phyloP scores from a whole-genome alignment of 1,284 basidiomycete species.

The Rhodotorula mucilaginosa region DNA sequence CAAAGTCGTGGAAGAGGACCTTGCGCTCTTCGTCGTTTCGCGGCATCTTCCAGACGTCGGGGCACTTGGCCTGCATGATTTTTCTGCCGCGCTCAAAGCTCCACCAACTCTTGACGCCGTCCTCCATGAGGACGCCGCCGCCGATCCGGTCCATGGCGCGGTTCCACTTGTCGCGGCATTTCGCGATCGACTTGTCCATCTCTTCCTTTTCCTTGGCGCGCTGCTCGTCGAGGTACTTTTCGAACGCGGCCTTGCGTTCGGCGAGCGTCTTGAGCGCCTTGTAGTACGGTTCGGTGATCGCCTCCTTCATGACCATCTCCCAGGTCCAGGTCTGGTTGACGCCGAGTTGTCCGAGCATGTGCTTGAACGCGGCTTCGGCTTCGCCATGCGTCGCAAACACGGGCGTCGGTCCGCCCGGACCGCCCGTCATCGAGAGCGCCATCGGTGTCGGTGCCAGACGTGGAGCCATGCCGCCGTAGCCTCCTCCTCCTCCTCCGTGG shows the following conservation, averaged over 20 bases:
- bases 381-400: conserved; percentile 81
- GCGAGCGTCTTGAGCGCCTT: conserved; percentile 89
- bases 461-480: background rate
- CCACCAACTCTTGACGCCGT: conserved; percentile 47
- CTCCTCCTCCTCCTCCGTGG: background rate
- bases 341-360: conserved; percentile 79
- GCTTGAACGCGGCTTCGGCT: conserved; percentile 89
- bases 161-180: conserved; percentile 38
- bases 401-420: conserved; percentile 45
- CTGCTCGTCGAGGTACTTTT: conserved; percentile 48
- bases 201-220: conserved; percentile 39
- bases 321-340: conserved; percentile 92
- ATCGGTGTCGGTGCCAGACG: conserved; percentile 9
- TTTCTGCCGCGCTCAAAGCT: conserved; percentile 42
- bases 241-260: conserved; percentile 83
- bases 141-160: conserved; percentile 35
- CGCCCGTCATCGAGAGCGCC: background rate
- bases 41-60: conserved; percentile 42
- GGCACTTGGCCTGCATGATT: conserved; percentile 37
- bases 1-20: conserved; percentile 84
- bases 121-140: conserved; percentile 38
- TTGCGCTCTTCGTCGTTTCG: conserved; percentile 77
- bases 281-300: conserved; percentile 96
- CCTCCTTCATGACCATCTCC: conserved; percentile 96
- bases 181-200: conserved; percentile 37